Base-by-base conservation (phyloP, 1,284 basidiomycete species). In the Fomitopsis betulina region DNA sequence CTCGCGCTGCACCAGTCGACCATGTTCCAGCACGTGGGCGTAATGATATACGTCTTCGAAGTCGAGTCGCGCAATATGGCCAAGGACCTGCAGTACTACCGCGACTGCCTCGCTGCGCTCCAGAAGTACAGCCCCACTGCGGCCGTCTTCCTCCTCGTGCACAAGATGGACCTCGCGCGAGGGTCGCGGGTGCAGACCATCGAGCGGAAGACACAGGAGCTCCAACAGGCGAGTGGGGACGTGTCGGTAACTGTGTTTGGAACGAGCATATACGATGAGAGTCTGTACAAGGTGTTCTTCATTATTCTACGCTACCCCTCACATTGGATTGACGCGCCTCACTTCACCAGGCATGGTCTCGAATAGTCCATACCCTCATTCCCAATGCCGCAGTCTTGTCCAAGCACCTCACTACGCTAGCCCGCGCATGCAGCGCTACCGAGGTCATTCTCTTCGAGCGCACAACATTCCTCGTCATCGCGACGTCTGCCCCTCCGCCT, bases 221-320 rank as follows among this genome's bases (percentile, higher is more conserved):
- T 94, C 58, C 75, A 83, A 65, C 81, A 83, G 58, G 84, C 84
- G 13, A 89, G 88, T 63, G 83, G 76, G 2, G 83, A 81, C 55
- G 76, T 78, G 2, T 69, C 73, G 23, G 76, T 89, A 56, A 85
- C 81, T 27, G 84, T 91, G 8, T 96, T 96, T 68, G 93, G 92
- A n/a, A 99, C 96, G 23, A 96, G 92, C 67, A 99, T 99, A 63
- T 98, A 96, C 77, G 96, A 99, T 72, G 96, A 99, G 74, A 95
- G 91, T 62, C 75, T 99, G 50, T 99, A 99, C 79, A 93, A 92
- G 81, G 96, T 91, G 69, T 63, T 81, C 13, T 13, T 17, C 40
- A 49, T 15, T 21, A 19, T 38, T 35, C 43, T 55, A 15, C 56
- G 59, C 49, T 55, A 50, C 53, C 38, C 56, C 32, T 25, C 35